These are phyloP conservation scores for Cephaloascus fragrans DNA, from an alignment of 805 yeast species.

Conservation along the genomic window DNA sequence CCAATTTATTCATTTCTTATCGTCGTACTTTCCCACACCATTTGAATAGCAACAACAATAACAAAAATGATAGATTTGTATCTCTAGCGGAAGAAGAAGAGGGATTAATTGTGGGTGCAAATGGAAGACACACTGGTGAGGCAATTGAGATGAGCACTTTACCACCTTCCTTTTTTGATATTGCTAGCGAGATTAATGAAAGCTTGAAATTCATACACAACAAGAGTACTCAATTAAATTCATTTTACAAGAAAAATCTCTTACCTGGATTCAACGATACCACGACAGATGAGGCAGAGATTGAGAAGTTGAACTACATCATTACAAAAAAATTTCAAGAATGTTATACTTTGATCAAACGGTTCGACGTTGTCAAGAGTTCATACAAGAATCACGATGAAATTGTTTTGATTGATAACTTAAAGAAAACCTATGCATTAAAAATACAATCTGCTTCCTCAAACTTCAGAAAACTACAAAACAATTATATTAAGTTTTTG, in stretches of 20 bases:
- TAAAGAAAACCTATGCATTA: constrained; percentile 77
- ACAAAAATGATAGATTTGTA: too few species aligned
- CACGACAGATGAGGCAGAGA: constrained; percentile 60
- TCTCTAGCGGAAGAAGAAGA: constrained; percentile 56
- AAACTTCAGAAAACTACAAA: constrained; percentile 77
- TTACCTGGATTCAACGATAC: constrained; percentile 86
- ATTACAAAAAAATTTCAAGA: constrained; percentile 72
- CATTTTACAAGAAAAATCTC: constrained; percentile 69
- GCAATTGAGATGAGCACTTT: constrained; percentile 53
- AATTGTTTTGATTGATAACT: constrained; percentile 60
- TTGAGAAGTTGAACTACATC: constrained; percentile 66
- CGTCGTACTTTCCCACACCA: constrained; percentile 82
- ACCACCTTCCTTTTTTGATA: constrained; percentile 74
- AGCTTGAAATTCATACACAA: constrained; percentile 40
- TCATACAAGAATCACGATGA: constrained; percentile 35
- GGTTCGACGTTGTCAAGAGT: constrained; percentile 37
- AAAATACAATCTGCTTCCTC: constrained; percentile 74
- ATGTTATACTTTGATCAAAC: constrained; percentile 69
- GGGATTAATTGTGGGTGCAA: constrained; percentile 40
- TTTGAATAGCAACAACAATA: too few species aligned
- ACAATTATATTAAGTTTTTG: constrained; percentile 75
- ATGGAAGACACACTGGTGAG: constrained; percentile 10
- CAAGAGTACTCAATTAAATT: constrained; percentile 51
- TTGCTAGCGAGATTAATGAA: constrained; percentile 63
- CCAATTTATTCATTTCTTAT: constrained; percentile 83